These are phyloP conservation scores for Vigna reflexopilosa DNA, from an alignment of 306 rosid genomes.

Conservation along the genomic window DNA sequence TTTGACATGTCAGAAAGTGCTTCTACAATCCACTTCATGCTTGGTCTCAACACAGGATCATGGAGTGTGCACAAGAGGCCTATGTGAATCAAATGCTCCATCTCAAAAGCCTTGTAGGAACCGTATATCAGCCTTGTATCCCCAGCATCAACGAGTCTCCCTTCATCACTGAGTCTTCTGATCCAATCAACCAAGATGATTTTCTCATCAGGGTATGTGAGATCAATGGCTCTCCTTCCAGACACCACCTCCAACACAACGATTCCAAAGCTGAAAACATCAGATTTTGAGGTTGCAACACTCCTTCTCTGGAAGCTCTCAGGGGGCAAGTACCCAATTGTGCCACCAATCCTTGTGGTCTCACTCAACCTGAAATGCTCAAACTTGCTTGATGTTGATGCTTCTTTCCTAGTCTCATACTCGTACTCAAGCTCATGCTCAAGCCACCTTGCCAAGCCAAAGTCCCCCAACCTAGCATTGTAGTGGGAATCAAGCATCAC, in stretches of 20 bases:
- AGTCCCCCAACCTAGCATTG: constrained; percentile 82
- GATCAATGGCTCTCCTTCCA: constrained; percentile 81
- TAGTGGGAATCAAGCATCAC: constrained; percentile 83
- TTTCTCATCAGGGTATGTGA: constrained; percentile 70
- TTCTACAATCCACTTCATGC: constrained; percentile 82
- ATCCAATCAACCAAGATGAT: constrained; percentile 83
- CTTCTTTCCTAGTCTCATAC: constrained; percentile 46
- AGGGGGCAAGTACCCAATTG: constrained; percentile 85
- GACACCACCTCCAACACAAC: constrained; percentile 81
- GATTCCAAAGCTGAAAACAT: constrained; percentile 86
- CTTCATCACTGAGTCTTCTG: constrained; percentile 71
- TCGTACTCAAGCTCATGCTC: constrained; percentile 78
- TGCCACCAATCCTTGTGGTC: constrained; percentile 83
- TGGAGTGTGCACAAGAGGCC: constrained; percentile 85
- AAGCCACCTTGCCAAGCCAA: constrained; percentile 91
- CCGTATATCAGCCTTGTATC: constrained; percentile 63
- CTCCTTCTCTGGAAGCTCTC: constrained; percentile 75
- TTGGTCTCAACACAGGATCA: constrained; percentile 67
- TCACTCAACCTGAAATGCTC: constrained; percentile 69
- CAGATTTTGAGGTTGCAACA: constrained; percentile 75
- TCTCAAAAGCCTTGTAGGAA: constrained; percentile 59
- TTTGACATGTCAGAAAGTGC: constrained; percentile 64
- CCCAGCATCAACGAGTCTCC: constrained; percentile 54
- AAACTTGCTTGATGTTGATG: constrained; percentile 47
- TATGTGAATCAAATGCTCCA: constrained; percentile 66